Evolutionary conservation across 176 grass and related monocot genomes (phyloP).

Genomic region (Musa schizocarpa): DNA sequence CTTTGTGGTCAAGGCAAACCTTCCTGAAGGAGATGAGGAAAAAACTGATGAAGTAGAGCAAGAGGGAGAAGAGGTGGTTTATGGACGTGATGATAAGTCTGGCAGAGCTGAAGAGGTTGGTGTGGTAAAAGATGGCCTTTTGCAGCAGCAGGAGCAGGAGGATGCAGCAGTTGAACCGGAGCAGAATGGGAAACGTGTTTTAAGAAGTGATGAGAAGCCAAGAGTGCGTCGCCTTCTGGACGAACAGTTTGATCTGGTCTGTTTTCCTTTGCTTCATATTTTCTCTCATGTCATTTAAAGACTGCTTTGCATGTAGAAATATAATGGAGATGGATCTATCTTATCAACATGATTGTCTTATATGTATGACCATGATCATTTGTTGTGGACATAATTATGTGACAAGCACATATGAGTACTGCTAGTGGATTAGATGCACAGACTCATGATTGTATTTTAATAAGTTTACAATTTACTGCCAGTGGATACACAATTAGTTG

Average conservation of each 20-base stretch:
- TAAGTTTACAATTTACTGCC: no score
- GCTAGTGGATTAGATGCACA: no score
- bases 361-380: neutral
- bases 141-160: neutral
- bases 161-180: neutral
- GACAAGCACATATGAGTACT: neutral
- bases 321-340: no score
- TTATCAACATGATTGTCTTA: no score
- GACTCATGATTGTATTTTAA: no score
- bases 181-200: slow-evolving; percentile 19
- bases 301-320: neutral
- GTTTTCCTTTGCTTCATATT: neutral
- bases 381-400: neutral
- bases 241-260: slow-evolving; percentile 89
- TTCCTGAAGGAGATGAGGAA: slow-evolving; percentile 38
- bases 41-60: slow-evolving; percentile 16
- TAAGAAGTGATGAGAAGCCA: slow-evolving; percentile 33
- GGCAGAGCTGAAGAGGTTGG: neutral
- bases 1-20: slow-evolving; percentile 85
- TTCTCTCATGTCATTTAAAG: neutral
- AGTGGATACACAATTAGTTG: neutral
- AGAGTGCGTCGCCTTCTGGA: slow-evolving; percentile 59
- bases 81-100: slow-evolving; percentile 11
- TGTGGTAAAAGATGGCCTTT: neutral
- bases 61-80: slow-evolving; percentile 17